Evolutionary conservation across 2,329 filamentous ascomycete genomes (phyloP).

Genomic region (Chaetomium olivaceum): DNA sequence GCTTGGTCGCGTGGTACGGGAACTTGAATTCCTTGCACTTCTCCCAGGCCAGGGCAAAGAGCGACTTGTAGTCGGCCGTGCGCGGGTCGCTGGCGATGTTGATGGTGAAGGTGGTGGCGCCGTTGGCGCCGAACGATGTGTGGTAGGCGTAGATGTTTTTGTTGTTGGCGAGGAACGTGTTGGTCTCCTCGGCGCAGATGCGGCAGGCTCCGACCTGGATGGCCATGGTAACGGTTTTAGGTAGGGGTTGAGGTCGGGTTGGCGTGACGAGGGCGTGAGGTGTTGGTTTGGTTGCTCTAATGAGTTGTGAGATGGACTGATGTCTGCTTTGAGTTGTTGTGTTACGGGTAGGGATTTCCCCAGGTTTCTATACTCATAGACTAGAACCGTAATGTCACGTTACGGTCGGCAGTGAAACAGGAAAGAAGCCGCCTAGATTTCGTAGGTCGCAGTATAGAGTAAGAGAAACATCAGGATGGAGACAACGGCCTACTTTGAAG

Average conservation of each 20-base stretch:
- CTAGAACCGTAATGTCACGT: too few species aligned
- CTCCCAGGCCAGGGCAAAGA: background rate
- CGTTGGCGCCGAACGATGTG: background rate
- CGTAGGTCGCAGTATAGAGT: background rate
- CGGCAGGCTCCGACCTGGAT: background rate
- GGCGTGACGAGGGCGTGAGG: background rate
- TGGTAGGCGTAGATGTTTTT: background rate
- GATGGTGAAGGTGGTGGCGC: background rate
- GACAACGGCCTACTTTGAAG: background rate
- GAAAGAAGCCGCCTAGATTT: background rate
- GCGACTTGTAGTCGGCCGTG: background rate
- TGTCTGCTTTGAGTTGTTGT: background rate
- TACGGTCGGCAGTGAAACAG: background rate
- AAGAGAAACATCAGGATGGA: background rate
- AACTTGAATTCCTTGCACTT: background rate
- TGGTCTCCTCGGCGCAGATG: background rate
- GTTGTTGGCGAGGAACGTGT: background rate
- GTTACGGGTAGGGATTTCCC: background rate
- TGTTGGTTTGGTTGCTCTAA: background rate
- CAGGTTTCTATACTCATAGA: background rate
- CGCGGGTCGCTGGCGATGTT: background rate
- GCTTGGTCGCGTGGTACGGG: background rate
- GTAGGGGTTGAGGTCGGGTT: background rate
- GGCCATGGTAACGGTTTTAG: background rate
- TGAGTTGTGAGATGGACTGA: background rate